phyloP scores from a whole-genome alignment of 495 filamentous ascomycete species.

The Aspergillus bertholletiae region DNA sequence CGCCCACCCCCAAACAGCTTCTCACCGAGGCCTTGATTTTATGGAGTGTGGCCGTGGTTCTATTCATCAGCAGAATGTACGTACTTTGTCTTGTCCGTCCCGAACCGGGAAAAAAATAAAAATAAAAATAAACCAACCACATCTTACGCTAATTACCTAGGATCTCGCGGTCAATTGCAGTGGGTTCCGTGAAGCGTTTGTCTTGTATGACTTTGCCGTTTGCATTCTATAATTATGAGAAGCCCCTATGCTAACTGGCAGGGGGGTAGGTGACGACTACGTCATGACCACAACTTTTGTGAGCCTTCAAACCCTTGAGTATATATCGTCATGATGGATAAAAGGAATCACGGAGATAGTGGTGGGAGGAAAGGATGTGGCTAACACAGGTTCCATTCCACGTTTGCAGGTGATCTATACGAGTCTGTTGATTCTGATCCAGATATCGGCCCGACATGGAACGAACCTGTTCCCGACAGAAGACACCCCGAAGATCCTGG shows the following conservation, averaged over 20 bases:
- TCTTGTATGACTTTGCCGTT: slow-evolving; percentile 33
- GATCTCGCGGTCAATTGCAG: slow-evolving; percentile 27
- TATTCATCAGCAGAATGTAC: slow-evolving; percentile 33
- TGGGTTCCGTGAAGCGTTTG: slow-evolving; percentile 31
- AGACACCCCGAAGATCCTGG: slow-evolving; percentile 43
- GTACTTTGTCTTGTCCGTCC: too few species aligned
- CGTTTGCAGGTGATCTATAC: slow-evolving; percentile 57
- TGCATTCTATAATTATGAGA: too few species aligned
- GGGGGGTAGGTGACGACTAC: slow-evolving; percentile 47
- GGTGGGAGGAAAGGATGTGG: too few species aligned
- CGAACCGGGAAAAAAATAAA: too few species aligned
- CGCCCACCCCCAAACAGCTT: slow-evolving; percentile 31
- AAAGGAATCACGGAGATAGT: neutral
- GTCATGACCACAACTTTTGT: slow-evolving; percentile 55
- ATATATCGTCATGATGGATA: neutral
- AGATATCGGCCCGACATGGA: slow-evolving; percentile 50
- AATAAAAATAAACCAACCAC: too few species aligned
- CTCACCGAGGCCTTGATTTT: slow-evolving; percentile 30
- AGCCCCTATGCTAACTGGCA: slow-evolving; percentile 21
- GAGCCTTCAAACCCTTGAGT: slow-evolving; percentile 14
- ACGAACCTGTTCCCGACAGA: slow-evolving; percentile 59
- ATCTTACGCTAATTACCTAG: slow-evolving; percentile 20
- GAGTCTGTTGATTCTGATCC: slow-evolving; percentile 50
- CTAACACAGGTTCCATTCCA: too few species aligned
- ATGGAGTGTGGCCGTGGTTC: slow-evolving; percentile 29